Base-by-base conservation (phyloP, 306 rosid species). In the Cicer bijugum region DNA sequence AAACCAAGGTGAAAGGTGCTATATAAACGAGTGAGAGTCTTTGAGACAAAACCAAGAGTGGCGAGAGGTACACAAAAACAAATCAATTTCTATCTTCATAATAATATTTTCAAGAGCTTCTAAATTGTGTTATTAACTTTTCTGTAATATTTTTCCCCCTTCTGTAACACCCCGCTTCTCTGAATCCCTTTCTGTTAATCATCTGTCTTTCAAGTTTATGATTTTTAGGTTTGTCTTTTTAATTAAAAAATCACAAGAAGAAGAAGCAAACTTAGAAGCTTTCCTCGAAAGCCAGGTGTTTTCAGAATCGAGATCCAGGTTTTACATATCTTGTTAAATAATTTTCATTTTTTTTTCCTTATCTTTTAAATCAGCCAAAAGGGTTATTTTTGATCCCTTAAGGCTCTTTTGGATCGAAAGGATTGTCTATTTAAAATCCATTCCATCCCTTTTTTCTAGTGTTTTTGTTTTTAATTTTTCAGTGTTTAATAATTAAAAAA, bases 301-400 rank as follows among this genome's bases (percentile, higher is more conserved):
- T 91, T 91, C 96, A 88, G 99, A 91, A 91, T 84, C 95, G 97
- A 86, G 97, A 91, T 91, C 99, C 96, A 86, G 96, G 37, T n/a
- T 65, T 35, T 48, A 9, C 3, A 0, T 10, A 8, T 9, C 15
- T 17, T 63, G 69, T 44, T 1, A 5, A 33, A 28, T 4, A 20
- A 2, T 23, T 17, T 16, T 4, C 2, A 38, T 7, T 37, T 33
- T 17, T n/a, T 46, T 6, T 59, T 7, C 57, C 0, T 59, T 39
- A 11, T 17, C 16, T 71, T 80, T 59, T 9, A 81, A 75, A 78
- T 67, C 74, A 69, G 88, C 86, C 60, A 45, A 39, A 85, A 87
- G 97, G 97, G 91, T 86, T 87, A 38, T 92, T 88, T 93, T 90
- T 89, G 43, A 60, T 88, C 92, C 95, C 91, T 84, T 79, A 44